phyloP scores from a whole-genome alignment of 2,329 filamentous ascomycete species.

The Curvularia sp. region DNA sequence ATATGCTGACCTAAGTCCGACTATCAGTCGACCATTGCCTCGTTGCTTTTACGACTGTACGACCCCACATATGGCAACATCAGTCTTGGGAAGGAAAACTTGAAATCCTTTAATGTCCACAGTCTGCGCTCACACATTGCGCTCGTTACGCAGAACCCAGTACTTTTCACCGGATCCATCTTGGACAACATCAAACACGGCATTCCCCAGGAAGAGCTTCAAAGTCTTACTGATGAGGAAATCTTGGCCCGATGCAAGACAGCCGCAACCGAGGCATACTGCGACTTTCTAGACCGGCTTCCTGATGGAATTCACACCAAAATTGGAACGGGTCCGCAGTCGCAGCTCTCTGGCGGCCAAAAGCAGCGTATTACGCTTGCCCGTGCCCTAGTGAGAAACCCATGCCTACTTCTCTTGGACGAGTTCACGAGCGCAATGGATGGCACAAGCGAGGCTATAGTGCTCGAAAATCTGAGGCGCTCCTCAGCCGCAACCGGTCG shows the following conservation, averaged over 20 bases:
- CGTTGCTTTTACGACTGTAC: conserved; percentile 53
- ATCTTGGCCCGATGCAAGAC: conserved; percentile 55
- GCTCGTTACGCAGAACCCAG: conserved; percentile 45
- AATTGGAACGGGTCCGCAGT: conserved; percentile 44
- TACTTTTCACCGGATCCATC: conserved; percentile 47
- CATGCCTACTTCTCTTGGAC: conserved; percentile 46
- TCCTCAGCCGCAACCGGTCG: conserved; percentile 38
- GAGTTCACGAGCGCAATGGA: conserved; percentile 49
- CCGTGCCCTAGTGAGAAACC: conserved; percentile 45
- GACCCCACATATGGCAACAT: conserved; percentile 42
- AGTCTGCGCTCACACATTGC: conserved; percentile 44
- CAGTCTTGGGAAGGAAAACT: conserved; percentile 36
- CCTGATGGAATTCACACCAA: conserved; percentile 46
- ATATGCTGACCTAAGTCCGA: neutral
- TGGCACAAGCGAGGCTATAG: conserved; percentile 41
- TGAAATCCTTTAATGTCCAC: conserved; percentile 41
- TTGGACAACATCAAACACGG: conserved; percentile 49
- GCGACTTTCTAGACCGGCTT: conserved; percentile 47
- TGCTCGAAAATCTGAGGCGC: conserved; percentile 42
- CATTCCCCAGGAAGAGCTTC: conserved; percentile 26
- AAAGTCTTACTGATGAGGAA: conserved; percentile 42
- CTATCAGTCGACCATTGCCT: conserved; percentile 55
- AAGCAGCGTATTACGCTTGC: conserved; percentile 51
- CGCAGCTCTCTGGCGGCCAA: conserved; percentile 49
- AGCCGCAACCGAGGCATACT: conserved; percentile 65